phyloP scores from a whole-genome alignment of 1,139 yeast genomes.

The Yamadazyma siamensis region DNA sequence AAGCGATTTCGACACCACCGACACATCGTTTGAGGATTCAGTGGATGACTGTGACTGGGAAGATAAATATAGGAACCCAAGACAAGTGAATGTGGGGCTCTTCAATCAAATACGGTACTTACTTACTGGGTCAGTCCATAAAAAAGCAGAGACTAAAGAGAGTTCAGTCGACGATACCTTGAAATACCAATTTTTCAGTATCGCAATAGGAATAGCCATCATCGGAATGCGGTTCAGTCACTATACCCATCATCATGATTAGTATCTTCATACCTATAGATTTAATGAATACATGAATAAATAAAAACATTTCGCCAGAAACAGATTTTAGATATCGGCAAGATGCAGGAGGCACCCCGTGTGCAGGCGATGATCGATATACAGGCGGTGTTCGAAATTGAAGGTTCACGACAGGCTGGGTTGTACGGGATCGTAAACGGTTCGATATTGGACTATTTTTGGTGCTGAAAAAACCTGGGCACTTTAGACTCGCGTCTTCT shows the following conservation, averaged over 20 bases:
- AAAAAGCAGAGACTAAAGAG: conserved; percentile 19
- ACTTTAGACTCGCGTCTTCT: no score
- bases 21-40: conserved; percentile 7
- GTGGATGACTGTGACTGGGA: conserved; percentile 17
- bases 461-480: no score
- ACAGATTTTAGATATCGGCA: no score
- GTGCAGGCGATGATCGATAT: no score
- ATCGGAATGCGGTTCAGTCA: conserved; percentile 40
- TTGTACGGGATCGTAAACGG: no score
- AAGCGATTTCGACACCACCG: conserved; percentile 11
- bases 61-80: conserved; percentile 7
- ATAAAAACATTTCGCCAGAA: no score
- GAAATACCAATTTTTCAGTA: conserved; percentile 42
- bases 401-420: no score
- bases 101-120: conserved; percentile 35
- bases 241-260: conserved; percentile 10
- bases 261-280: conserved; percentile 3
- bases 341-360: no score
- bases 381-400: no score
- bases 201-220: conserved; percentile 43
- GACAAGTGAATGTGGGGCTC: conserved; percentile 22
- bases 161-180: conserved; percentile 39
- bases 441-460: no score
- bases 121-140: conserved; percentile 29
- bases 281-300: conserved; percentile 7